phyloP scores from a whole-genome alignment of 129 eudicot genomes.

The Oenanthe sinensis region DNA sequence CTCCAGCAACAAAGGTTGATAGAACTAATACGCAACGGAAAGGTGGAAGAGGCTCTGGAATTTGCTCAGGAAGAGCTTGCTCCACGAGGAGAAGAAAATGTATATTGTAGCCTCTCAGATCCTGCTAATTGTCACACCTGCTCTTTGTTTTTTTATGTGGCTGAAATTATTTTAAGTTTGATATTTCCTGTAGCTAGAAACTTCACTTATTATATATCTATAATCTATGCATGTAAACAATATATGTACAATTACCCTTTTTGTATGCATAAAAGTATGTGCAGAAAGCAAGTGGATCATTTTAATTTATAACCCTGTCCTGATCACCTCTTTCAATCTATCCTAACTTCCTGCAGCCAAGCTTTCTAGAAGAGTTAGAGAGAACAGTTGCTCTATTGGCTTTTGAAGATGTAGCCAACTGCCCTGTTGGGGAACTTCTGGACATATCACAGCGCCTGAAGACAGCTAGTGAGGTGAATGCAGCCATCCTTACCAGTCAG shows the following conservation, averaged over 20 bases:
- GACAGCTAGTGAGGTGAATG: conserved; percentile 96
- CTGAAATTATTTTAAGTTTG: background rate
- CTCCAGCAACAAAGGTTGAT: conserved; percentile 94
- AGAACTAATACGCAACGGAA: conserved; percentile 85
- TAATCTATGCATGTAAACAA: background rate
- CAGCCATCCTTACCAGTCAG: conserved; percentile 96
- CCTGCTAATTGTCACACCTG: background rate
- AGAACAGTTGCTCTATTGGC: conserved; percentile 85
- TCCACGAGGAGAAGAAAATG: conserved; percentile 98
- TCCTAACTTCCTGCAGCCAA: conserved; percentile 41
- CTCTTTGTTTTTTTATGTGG: background rate
- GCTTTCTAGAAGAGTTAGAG: conserved; percentile 87
- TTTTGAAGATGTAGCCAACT: conserved; percentile 77
- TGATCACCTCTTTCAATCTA: background rate
- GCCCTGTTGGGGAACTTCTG: conserved; percentile 85
- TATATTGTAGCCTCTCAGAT: conserved; percentile 22
- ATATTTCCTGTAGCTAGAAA: background rate
- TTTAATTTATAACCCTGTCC: background rate
- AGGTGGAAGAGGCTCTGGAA: conserved; percentile 87
- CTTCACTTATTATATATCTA: background rate
- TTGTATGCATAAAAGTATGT: background rate
- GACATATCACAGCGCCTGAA: conserved; percentile 90
- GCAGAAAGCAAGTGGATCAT: background rate
- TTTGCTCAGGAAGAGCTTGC: conserved; percentile 99
- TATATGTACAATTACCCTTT: background rate